These are phyloP conservation scores for Lactarius deliciosus DNA, from an alignment of 768 basidiomycete genomes.

Conservation along the genomic window DNA sequence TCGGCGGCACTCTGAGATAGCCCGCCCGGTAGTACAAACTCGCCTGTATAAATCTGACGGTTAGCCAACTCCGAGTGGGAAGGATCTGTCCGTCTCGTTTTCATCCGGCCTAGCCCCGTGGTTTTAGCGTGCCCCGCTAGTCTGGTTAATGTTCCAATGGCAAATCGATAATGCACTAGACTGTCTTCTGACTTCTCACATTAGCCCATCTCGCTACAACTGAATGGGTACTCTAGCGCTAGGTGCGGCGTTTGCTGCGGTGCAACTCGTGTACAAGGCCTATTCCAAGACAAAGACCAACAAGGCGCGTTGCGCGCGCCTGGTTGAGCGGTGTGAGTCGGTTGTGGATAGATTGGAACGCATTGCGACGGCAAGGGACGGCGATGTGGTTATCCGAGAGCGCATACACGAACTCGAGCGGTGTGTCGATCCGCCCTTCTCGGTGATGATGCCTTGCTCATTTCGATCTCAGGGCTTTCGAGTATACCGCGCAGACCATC, in stretches of 20 bases:
- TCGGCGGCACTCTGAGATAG: not conserved
- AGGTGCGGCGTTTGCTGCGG: slow-evolving; percentile 27
- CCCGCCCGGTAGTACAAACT: not conserved
- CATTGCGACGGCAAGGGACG: slow-evolving; percentile 13
- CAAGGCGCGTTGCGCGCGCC: slow-evolving; percentile 28
- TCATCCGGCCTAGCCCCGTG: not conserved
- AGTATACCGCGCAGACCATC: slow-evolving; percentile 21
- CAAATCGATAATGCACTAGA: not conserved
- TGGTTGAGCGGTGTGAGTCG: slow-evolving; percentile 28
- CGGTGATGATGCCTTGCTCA: not conserved
- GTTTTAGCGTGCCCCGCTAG: not conserved
- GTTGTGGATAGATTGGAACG: slow-evolving; percentile 26
- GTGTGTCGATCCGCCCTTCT: slow-evolving; percentile 1
- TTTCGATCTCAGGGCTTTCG: slow-evolving; percentile 23
- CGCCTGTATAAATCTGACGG: not conserved
- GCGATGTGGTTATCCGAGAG: slow-evolving; percentile 13
- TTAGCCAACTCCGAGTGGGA: not conserved
- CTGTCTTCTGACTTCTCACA: not conserved
- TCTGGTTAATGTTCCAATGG: slow-evolving; percentile 1
- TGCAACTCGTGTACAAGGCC: slow-evolving; percentile 29
- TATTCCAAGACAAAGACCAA: slow-evolving; percentile 28
- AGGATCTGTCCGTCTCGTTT: not conserved
- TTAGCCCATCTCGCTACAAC: not conserved
- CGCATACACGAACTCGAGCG: slow-evolving; percentile 25
- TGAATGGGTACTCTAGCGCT: slow-evolving; percentile 24